Percentiles rank a stretch among this genome's conserved stretches.
Evolutionary conservation across 176 grass and related monocot species (phyloP).

Genomic region (Panicum miliaceum): DNA sequence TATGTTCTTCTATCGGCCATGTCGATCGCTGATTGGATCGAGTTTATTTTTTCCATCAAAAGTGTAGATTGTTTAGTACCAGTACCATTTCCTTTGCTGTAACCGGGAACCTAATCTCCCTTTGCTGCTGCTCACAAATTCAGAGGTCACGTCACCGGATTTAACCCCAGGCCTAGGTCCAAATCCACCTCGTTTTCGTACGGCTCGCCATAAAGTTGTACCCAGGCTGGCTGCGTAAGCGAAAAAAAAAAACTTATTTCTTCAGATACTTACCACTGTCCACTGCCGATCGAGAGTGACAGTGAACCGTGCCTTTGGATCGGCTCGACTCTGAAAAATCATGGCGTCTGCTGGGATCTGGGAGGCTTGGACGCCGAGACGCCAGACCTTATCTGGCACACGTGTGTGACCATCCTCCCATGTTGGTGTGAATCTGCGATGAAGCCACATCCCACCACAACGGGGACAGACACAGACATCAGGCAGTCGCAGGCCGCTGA

Average conservation of each 20-base stretch:
- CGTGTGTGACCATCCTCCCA: neutral
- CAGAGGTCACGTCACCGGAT: neutral
- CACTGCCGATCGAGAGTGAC: neutral
- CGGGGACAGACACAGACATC: neutral
- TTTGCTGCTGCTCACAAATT: neutral
- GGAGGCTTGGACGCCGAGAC: no score
- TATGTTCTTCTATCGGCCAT: neutral
- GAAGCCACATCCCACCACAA: neutral
- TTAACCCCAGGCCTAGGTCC: neutral
- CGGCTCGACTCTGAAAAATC: neutral
- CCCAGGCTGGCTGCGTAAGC: neutral
- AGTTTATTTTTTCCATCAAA: neutral
- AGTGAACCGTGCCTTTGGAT: neutral
- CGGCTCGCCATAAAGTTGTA: neutral
- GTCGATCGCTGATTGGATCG: neutral
- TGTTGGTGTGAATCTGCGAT: neutral
- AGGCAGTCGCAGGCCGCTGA: neutral
- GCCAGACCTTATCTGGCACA: neutral
- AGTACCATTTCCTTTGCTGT: neutral
- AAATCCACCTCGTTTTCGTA: conserved; percentile 21
- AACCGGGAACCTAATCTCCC: neutral
- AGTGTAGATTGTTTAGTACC: neutral
- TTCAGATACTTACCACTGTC: conserved; percentile 8
- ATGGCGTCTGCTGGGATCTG: neutral
- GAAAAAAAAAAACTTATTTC: neutral